Base-by-base conservation (phyloP, 2,329 filamentous ascomycete genomes). In the Verticillium zaregamsianum region DNA sequence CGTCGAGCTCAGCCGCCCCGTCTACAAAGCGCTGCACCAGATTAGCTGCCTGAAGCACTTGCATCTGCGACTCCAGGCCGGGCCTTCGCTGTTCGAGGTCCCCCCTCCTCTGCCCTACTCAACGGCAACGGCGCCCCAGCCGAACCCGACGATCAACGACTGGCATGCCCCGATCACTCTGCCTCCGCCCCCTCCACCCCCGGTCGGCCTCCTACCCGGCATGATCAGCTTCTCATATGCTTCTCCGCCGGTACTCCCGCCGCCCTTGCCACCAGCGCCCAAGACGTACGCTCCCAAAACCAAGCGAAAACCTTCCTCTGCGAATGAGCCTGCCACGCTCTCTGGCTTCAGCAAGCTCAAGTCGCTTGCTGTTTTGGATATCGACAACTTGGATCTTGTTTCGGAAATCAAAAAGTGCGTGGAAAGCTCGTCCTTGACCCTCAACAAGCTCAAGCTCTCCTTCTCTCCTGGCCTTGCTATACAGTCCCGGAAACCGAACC, bases 21-120 rank as follows among this genome's bases (percentile, higher is more conserved):
- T 89, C 5, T 88, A 86, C 72, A 78, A 78, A 61, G 79, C 80
- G 37, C 75, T 89, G 12, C 86, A 87, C 68, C 72, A 77, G 37
- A 83, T 87, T 61, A 63, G 74, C 20, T 77, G 80, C 7, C 76
- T 89, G 32, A 78, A 79, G 61, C 74, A 82, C 63, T 67, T 89
- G 14, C 83, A 86, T 65, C 68, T 89, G 54, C 82, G 86, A 61
- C 78, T 89, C 72, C 86, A 88, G 63, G 75, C 77, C 4, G 86
- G 85, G 2, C 76, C 78, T 2, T 86, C 86, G 0, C 76, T 84
- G 56, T 86, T 85, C 68, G 77, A 79, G 63, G 68, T 73, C 6
- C 82, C 80, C 5, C 81, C 79, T 1, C 79, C 80, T 8, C 74
- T 86, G 37, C 80, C 79, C 12, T 76, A 64, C 58, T 23, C 45